These are phyloP conservation scores for Xylariaceae sp. DNA, from an alignment of 2,329 filamentous ascomycete genomes.

Conservation along the genomic window DNA sequence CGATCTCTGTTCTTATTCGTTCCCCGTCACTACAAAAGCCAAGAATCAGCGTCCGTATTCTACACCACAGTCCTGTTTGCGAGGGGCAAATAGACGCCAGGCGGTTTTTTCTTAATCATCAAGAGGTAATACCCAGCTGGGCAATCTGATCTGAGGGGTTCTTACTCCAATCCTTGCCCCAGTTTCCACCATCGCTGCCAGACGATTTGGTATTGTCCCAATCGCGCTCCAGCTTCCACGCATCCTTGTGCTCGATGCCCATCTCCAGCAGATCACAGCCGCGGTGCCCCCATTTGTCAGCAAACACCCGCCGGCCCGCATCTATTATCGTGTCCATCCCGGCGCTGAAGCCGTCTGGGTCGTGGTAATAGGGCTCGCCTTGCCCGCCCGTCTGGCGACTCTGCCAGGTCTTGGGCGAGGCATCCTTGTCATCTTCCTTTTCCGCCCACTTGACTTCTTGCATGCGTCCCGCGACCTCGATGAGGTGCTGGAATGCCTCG, in stretches of 20 bases:
- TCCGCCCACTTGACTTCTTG: constrained; percentile 38
- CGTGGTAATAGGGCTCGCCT: constrained; percentile 52
- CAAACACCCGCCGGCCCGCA: constrained; percentile 45
- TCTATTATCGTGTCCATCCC: constrained; percentile 45
- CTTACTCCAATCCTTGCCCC: constrained; percentile 44
- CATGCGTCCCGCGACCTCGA: constrained; percentile 44
- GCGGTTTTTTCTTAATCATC: neutral
- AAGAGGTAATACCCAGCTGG: constrained; percentile 21
- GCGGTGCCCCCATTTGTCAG: constrained; percentile 51
- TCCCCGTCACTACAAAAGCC: constrained; percentile 23
- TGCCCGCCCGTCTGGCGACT: constrained; percentile 49
- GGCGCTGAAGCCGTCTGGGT: constrained; percentile 46
- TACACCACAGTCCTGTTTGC: constrained; percentile 3
- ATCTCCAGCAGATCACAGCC: constrained; percentile 46
- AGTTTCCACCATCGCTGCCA: constrained; percentile 39
- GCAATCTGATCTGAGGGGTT: constrained; percentile 24
- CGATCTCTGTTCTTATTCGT: constrained; percentile 15
- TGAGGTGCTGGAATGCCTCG: constrained; percentile 46
- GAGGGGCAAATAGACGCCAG: constrained; percentile 5
- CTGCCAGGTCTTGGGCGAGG: constrained; percentile 50
- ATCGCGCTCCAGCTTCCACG: constrained; percentile 48
- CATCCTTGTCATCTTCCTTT: constrained; percentile 27
- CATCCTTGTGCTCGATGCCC: constrained; percentile 44
- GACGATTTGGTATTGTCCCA: constrained; percentile 41
- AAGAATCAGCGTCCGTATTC: constrained; percentile 15